Percentiles rank a stretch among this genome's conserved stretches.
These are phyloP conservation scores for Saccharomycopsis lassenensis DNA, from an alignment of 805 yeast species.

Conservation along the genomic window DNA sequence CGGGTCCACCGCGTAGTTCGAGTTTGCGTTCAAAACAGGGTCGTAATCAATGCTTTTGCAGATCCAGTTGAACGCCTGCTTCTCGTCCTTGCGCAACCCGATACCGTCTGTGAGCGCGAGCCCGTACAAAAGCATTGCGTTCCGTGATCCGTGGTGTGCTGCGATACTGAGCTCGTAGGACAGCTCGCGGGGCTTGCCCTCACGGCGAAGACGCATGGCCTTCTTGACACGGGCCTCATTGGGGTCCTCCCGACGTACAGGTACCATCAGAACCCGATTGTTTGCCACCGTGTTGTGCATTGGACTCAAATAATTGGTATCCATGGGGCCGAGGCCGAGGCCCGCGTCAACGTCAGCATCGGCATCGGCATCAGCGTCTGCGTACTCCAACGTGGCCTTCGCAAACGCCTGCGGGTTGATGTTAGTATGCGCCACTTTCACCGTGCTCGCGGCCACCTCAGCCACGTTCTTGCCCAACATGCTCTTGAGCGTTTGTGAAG, in stretches of 20 bases:
- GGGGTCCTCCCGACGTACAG: constrained; percentile 12
- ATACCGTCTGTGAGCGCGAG: constrained; percentile 57
- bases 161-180: constrained; percentile 57
- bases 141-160: constrained; percentile 47
- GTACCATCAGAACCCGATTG: too few relatives aligned
- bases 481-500: too few relatives aligned
- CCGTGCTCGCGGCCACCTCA: constrained; percentile 3
- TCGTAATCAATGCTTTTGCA: constrained; percentile 38
- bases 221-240: constrained; percentile 12
- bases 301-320: background rate
- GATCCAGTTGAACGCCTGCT: constrained; percentile 49
- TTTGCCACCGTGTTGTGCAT: too few relatives aligned
- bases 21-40: constrained; percentile 20
- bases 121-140: constrained; percentile 63
- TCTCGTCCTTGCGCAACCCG: constrained; percentile 49
- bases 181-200: constrained; percentile 41
- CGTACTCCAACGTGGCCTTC: constrained; percentile 10
- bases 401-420: constrained; percentile 7
- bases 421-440: constrained; percentile 11
- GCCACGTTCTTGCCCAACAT: constrained; percentile 11
- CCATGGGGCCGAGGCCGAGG: background rate
- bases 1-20: constrained; percentile 26
- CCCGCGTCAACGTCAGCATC: background rate
- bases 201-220: constrained; percentile 8
- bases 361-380: constrained; percentile 9